These are phyloP conservation scores for Salix viminalis DNA, from an alignment of 345 rosid species.

Conservation along the genomic window DNA sequence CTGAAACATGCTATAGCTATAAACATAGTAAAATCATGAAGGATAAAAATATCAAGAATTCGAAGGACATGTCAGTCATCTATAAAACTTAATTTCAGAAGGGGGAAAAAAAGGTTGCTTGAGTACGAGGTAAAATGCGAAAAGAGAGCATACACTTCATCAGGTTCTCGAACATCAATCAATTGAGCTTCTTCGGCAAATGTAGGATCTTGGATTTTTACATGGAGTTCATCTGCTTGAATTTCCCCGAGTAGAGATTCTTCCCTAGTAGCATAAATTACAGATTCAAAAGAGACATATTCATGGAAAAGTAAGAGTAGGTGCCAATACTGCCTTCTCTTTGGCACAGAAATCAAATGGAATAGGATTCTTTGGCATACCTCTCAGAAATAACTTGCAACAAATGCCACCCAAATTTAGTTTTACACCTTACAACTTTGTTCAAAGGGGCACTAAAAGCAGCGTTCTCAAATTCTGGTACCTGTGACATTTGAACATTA, in stretches of 20 bases:
- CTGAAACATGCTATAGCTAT: not conserved
- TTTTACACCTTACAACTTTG: constrained; percentile 72
- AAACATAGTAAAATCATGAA: not conserved
- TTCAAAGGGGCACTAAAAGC: constrained; percentile 69
- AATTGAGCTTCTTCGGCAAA: constrained; percentile 73
- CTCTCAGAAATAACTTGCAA: constrained; percentile 91
- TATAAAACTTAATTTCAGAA: not conserved
- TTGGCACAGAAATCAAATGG: constrained; percentile 1
- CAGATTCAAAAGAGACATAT: constrained; percentile 3
- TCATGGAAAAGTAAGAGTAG: constrained; percentile 5
- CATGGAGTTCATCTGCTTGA: constrained; percentile 65
- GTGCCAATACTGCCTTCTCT: not conserved
- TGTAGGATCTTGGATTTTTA: constrained; percentile 69
- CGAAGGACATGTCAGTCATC: not conserved
- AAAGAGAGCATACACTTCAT: constrained; percentile 64
- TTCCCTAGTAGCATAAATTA: constrained; percentile 36
- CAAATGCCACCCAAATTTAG: constrained; percentile 87
- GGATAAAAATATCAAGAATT: not conserved
- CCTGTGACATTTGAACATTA: constrained; percentile 38
- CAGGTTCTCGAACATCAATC: constrained; percentile 89
- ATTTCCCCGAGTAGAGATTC: constrained; percentile 48
- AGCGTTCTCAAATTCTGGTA: constrained; percentile 91
- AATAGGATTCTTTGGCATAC: constrained; percentile 31
- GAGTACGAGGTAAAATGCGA: constrained; percentile 6
- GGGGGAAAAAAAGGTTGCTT: not conserved